Conservation (phyloP, 2,329 filamentous ascomycete species). For the Scytalidium lignicola region DNA sequence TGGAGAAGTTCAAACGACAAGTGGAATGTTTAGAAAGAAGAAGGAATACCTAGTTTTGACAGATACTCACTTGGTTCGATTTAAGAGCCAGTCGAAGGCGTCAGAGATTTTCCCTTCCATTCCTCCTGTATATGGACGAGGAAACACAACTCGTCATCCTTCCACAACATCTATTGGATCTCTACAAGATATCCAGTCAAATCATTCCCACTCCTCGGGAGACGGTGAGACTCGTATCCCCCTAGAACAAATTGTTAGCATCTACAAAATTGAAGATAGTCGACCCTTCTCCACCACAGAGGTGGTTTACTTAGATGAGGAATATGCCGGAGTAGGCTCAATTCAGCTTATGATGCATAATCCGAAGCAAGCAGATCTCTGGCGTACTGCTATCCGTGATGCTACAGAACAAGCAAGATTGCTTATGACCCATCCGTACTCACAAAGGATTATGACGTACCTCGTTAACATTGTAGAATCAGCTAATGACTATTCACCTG, state of each 20-base stretch:
- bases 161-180: conserved; percentile 55
- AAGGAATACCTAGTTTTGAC: conserved; percentile 69
- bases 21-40: conserved; percentile 66
- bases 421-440: conserved; percentile 46
- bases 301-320: conserved; percentile 63
- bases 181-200: conserved; percentile 54
- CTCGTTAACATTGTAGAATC: conserved; percentile 57
- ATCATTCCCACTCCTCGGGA: conserved; percentile 39
- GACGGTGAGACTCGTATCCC: conserved; percentile 51
- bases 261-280: conserved; percentile 63
- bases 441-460: conserved; percentile 56
- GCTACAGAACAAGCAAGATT: conserved; percentile 52
- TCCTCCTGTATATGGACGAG: conserved; percentile 34
- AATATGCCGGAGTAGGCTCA: conserved; percentile 52
- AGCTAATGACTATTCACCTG: conserved; percentile 63
- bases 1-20: conserved; percentile 66
- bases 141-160: conserved; percentile 46
- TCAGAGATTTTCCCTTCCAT: conserved; percentile 56
- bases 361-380: conserved; percentile 58
- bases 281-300: conserved; percentile 62
- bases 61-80: conserved; percentile 61
- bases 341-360: conserved; percentile 61
- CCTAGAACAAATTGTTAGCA: conserved; percentile 61
- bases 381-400: conserved; percentile 57
- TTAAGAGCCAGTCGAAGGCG: conserved; percentile 63